Evolutionary conservation across 108 stramenopile species (phyloP).

Genomic region (Aurantiochytrium sp.): DNA sequence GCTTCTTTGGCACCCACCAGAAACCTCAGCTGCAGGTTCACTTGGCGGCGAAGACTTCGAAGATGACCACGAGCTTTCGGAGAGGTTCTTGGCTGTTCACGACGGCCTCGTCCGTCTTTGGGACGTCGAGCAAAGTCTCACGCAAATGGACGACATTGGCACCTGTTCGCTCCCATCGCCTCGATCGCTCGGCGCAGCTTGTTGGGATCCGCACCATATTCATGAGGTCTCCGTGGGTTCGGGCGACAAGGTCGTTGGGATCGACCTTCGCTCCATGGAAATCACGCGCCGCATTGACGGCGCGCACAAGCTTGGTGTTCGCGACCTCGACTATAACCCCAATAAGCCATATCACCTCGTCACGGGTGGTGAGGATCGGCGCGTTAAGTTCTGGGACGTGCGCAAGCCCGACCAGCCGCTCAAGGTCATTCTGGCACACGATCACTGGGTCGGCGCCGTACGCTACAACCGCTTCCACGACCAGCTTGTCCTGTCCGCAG

Average conservation of each 20-base stretch:
- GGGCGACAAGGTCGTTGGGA: conserved; percentile 7
- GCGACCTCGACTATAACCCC: conserved; percentile 80
- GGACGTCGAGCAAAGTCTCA: background rate
- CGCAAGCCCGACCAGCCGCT: conserved; percentile 23
- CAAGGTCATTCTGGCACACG: background rate
- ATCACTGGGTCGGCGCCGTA: conserved; percentile 37
- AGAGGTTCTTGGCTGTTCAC: background rate
- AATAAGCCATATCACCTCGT: conserved; percentile 74
- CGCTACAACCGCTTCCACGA: conserved; percentile 95
- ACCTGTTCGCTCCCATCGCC: background rate
- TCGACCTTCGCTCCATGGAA: conserved; percentile 38
- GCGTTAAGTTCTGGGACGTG: conserved; percentile 90
- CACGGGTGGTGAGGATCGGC: conserved; percentile 78
- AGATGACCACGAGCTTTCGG: background rate
- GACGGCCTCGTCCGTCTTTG: background rate
- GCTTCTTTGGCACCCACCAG: background rate
- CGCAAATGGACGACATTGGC: background rate
- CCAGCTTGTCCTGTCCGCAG: conserved; percentile 83
- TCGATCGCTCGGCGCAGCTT: background rate
- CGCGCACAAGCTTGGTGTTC: conserved; percentile 23
- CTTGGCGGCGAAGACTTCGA: background rate
- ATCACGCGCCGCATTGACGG: background rate
- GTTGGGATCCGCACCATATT: conserved; percentile 36
- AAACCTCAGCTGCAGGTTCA: background rate
- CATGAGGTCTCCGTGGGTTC: conserved; percentile 30